A percentile compares a stretch with the other conserved stretches of the same genome.
These are phyloP conservation scores for Phialophora tarda DNA, from an alignment of 2,329 filamentous ascomycete genomes.

Conservation along the genomic window DNA sequence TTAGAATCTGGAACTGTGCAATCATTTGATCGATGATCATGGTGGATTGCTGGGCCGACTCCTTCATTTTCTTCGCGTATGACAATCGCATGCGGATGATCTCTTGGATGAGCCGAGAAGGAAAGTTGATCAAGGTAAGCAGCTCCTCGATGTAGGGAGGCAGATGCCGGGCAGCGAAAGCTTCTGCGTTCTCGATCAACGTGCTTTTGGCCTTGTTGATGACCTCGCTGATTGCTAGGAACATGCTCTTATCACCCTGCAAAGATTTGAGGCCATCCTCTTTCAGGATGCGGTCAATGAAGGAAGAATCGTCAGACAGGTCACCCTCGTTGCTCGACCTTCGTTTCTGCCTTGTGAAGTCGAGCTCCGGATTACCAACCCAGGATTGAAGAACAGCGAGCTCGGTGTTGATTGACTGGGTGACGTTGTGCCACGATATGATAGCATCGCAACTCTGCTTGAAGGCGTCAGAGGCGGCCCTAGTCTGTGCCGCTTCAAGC, in stretches of 20 bases:
- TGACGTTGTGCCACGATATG: conserved; percentile 96
- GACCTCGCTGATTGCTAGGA: conserved; percentile 79
- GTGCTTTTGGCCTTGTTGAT: conserved; percentile 94
- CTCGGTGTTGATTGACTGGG: conserved; percentile 93
- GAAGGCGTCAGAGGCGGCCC: conserved; percentile 77
- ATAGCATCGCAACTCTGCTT: conserved; percentile 84
- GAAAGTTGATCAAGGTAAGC: conserved; percentile 94
- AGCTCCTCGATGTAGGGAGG: conserved; percentile 97
- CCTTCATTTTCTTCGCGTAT: conserved; percentile 94
- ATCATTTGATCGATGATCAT: conserved; percentile 99
- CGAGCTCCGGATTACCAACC: conserved; percentile 94
- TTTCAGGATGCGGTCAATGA: conserved; percentile 92
- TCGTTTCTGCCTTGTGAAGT: conserved; percentile 78
- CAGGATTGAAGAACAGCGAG: conserved; percentile 89
- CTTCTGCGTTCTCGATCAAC: conserved; percentile 81
- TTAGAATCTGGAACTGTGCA: conserved; percentile 88
- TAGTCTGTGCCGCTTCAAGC: conserved; percentile 74
- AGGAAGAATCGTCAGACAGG: conserved; percentile 86
- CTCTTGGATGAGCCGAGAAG: conserved; percentile 91
- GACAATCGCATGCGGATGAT: conserved; percentile 90
- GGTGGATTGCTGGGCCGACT: conserved; percentile 86
- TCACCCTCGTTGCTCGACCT: conserved; percentile 72
- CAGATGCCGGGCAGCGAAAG: conserved; percentile 85
- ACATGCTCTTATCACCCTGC: conserved; percentile 81
- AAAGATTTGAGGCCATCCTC: conserved; percentile 93